Evolutionary conservation across 495 filamentous ascomycete species (phyloP).

Genomic region (Penicillium egyptiacum): DNA sequence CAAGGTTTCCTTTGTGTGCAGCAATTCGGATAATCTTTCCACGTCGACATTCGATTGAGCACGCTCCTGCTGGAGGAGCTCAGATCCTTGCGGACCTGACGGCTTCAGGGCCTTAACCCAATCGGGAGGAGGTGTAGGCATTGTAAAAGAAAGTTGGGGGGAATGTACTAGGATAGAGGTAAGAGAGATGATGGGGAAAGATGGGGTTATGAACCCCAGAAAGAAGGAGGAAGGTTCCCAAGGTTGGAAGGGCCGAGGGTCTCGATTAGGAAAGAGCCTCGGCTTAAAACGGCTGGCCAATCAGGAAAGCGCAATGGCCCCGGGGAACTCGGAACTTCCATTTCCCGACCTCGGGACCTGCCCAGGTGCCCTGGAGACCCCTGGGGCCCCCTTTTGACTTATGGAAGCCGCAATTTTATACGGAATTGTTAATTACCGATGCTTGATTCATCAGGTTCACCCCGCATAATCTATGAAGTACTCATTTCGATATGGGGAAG

Average conservation of each 20-base stretch:
- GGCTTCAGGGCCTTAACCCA: conserved; percentile 68
- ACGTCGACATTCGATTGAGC: conserved; percentile 58
- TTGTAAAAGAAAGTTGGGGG: conserved; percentile 14
- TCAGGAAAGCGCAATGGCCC: not conserved
- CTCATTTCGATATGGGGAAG: conserved; percentile 2
- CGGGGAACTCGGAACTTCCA: not conserved
- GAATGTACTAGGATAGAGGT: not conserved
- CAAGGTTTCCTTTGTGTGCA: conserved; percentile 58
- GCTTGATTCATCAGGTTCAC: not conserved
- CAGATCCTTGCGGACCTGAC: conserved; percentile 57
- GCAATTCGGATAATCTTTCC: conserved; percentile 58
- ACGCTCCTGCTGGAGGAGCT: conserved; percentile 60
- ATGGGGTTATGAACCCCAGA: conserved; percentile 18
- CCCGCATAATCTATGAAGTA: not conserved
- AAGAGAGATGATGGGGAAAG: conserved; percentile 13
- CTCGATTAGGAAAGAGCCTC: conserved; percentile 8
- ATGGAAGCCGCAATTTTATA: too few species aligned
- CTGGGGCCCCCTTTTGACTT: too few species aligned
- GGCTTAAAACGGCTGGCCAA: conserved; percentile 1
- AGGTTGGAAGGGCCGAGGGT: conserved; percentile 6
- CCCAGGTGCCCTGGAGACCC: too few species aligned
- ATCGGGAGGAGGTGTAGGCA: conserved; percentile 50
- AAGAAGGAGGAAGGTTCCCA: not conserved
- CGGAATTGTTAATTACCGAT: too few species aligned
- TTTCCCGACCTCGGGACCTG: not conserved